Conservation (phyloP, 2,329 filamentous ascomycete genomes). For the Knufia petricola region DNA sequence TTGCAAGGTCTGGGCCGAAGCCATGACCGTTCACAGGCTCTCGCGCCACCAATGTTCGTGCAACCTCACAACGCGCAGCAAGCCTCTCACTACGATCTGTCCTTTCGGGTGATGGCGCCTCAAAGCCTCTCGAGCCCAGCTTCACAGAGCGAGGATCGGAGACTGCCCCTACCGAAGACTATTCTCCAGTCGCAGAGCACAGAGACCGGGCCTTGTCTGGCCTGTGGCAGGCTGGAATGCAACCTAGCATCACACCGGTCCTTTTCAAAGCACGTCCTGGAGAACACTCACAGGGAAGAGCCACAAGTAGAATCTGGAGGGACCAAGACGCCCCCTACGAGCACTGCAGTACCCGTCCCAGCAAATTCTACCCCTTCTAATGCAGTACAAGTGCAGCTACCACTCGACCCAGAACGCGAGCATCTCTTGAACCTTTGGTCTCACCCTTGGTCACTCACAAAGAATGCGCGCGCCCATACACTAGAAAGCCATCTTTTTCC, state of each 20-base stretch:
- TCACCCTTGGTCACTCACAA: background rate
- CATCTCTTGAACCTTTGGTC: conserved; percentile 9
- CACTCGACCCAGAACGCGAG: background rate
- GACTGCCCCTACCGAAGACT: background rate
- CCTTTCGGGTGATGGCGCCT: background rate
- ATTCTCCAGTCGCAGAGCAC: conserved; percentile 1
- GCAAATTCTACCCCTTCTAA: background rate
- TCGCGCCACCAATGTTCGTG: background rate
- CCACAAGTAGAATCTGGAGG: background rate
- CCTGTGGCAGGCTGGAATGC: background rate
- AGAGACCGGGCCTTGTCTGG: background rate
- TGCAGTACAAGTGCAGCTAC: background rate
- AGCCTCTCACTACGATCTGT: background rate
- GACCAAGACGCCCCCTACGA: background rate
- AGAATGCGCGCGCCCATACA: background rate
- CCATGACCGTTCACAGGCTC: background rate
- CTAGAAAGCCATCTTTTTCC: conserved; percentile 8
- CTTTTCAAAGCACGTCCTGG: conserved; percentile 1
- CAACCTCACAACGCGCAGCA: conserved; percentile 1
- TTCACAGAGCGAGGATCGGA: background rate
- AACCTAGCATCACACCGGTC: background rate
- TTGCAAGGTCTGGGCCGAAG: background rate
- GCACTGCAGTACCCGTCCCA: background rate
- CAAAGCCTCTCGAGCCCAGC: background rate
- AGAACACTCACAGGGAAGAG: background rate